Base-by-base conservation (phyloP, 1,284 basidiomycete species). In the Caloboletus firmus region DNA sequence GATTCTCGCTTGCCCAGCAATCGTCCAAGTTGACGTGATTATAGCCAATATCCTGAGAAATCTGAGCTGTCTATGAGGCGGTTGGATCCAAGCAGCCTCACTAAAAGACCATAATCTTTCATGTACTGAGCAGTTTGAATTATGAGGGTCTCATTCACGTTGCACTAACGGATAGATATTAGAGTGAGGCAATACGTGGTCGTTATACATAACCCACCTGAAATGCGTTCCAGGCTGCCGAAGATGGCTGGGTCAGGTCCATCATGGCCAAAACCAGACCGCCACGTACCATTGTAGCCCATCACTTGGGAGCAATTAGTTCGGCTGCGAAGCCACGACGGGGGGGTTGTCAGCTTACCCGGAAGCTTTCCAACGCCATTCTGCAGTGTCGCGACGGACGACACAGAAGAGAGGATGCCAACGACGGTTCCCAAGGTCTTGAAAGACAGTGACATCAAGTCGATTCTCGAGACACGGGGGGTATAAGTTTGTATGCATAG, bases 1-100 rank as follows among this genome's bases (percentile, higher is more conserved):
- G 72, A 45, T 77, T 70, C 59, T 76, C 79, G 61, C 77, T 75
- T 7, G 80, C 74, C 65, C 80, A 84, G 59, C 82, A 84, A 52
- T 84, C 82, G 56, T 84, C 82, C 50, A 84, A 67, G 57, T 81
- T 84, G 52, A 83, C 72, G 54, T 79, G 70, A 41, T 75, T 73
- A 63, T 83, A 84, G 0, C 82, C 82, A 48, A 71, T 71, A 51
- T 79, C 77, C 79, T 83, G 34, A 28, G 28, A 45, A 20, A 15
- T 20, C n/a, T 59, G 24, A 56, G 45, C 13, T 34, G 44, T 32
- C 26, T 31, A 20, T 28, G 15, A 26, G 10, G 12, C 15, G 4
- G 15, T 15, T 9, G 22, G 11, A 9, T 36, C 17, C 18, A 26
- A 43, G 28, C 1, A 45, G n/a, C 55, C 53, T 74, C 73, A 65